phyloP scores from a whole-genome alignment of 1,139 yeast species.

The Nakaseomyces sp. region DNA sequence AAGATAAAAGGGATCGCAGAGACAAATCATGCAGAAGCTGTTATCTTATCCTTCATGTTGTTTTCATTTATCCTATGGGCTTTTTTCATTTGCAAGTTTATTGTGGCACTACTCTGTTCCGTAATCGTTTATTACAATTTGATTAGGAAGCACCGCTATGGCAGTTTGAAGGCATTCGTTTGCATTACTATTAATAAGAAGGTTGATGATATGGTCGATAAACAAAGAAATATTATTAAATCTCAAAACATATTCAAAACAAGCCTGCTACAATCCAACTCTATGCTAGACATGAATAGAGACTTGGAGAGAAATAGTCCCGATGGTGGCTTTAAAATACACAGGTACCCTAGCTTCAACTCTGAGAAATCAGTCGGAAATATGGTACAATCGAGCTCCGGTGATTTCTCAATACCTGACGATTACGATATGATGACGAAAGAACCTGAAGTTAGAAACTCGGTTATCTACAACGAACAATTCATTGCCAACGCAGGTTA shows the following conservation, averaged over 20 bases:
- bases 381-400: not conserved
- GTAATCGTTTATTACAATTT: slow-evolving; percentile 49
- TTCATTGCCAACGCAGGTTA: not conserved
- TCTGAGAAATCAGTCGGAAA: not conserved
- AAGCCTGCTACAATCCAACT: not conserved
- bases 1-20: slow-evolving; percentile 54
- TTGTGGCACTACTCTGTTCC: slow-evolving; percentile 30
- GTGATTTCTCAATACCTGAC: not conserved
- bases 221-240: not conserved
- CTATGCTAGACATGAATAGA: not conserved
- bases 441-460: slow-evolving; percentile 2
- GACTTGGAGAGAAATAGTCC: not conserved
- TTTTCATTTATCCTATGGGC: slow-evolving; percentile 71
- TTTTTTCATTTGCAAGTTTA: slow-evolving; percentile 13
- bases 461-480: not conserved
- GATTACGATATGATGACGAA: slow-evolving; percentile 1
- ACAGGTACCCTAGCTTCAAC: not conserved
- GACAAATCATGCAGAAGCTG: slow-evolving; percentile 54
- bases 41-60: slow-evolving; percentile 66
- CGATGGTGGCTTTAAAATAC: not conserved
- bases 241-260: slow-evolving; percentile 1
- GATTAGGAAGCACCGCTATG: slow-evolving; percentile 15
- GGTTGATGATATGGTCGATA: slow-evolving; percentile 19
- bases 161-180: slow-evolving; percentile 24
- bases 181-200: slow-evolving; percentile 24